phyloP scores from a whole-genome alignment of 768 basidiomycete genomes.

The Strobilomyces confusus region DNA sequence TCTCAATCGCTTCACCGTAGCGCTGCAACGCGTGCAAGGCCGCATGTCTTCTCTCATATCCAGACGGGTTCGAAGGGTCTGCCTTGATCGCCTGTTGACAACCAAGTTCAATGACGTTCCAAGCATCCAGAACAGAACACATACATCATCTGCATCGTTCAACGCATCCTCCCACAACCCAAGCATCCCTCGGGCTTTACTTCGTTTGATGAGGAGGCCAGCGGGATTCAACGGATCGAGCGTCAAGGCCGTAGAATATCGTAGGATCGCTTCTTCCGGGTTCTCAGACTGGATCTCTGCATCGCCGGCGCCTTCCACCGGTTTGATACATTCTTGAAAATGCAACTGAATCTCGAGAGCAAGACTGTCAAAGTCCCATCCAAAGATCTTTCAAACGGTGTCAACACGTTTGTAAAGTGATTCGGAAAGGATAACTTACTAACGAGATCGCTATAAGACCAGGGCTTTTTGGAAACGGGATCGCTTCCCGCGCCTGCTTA shows the following conservation, averaged over 20 bases:
- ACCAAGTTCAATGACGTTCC: not conserved
- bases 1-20: not conserved
- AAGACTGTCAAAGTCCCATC: slow-evolving; percentile 8
- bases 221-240: slow-evolving; percentile 1
- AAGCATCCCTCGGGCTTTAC: not conserved
- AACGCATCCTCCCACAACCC: slow-evolving; percentile 1
- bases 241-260: slow-evolving; percentile 10
- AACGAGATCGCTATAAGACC: slow-evolving; percentile 2
- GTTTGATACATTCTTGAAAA: not conserved
- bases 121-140: not conserved
- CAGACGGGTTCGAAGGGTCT: not conserved
- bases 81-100: not conserved
- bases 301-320: not conserved
- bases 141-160: slow-evolving; percentile 3
- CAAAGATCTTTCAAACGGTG: slow-evolving; percentile 1
- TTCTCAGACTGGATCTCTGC: not conserved
- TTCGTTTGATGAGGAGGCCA: slow-evolving; percentile 10
- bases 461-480: not conserved
- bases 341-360: not conserved
- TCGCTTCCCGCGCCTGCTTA: not conserved
- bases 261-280: not conserved
- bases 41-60: not conserved
- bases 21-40: not conserved
- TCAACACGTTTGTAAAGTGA: not conserved
- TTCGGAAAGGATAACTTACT: not conserved